phyloP scores from a whole-genome alignment of 129 eudicot genomes.

The Heracleum sosnowskyi region DNA sequence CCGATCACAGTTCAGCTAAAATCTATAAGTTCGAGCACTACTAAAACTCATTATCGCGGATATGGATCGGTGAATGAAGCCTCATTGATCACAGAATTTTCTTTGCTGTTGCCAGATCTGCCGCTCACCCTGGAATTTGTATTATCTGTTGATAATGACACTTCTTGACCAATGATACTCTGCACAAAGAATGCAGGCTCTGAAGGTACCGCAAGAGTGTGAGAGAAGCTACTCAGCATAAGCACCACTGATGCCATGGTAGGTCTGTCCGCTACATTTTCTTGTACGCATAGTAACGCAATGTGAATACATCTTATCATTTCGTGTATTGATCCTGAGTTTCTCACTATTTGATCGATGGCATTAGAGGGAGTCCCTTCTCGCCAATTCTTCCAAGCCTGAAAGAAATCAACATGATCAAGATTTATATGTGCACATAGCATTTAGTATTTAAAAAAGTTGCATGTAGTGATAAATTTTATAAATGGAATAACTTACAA shows the following conservation, averaged over 20 bases:
- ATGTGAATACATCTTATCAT: constrained; percentile 19
- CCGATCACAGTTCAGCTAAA: too few relatives aligned
- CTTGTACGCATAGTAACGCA: constrained; percentile 20
- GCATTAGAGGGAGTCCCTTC: constrained; percentile 12
- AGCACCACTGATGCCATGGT: constrained; percentile 13
- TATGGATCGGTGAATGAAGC: neutral
- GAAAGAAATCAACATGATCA: neutral
- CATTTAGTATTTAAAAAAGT: neutral
- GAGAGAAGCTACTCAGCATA: constrained; percentile 11
- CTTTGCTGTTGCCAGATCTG: neutral
- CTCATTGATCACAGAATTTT: neutral
- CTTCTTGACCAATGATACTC: neutral
- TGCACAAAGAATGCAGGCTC: neutral
- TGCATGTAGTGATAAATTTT: neutral
- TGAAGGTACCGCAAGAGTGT: constrained; percentile 6
- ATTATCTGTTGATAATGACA: neutral
- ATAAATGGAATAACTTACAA: neutral
- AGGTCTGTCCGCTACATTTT: constrained; percentile 17
- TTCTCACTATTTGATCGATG: constrained; percentile 8
- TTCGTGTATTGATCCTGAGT: neutral
- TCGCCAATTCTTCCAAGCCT: constrained; percentile 21
- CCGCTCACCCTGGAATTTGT: neutral
- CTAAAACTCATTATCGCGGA: neutral
- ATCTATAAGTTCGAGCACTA: too few relatives aligned
- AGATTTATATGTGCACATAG: too few relatives aligned